These are phyloP conservation scores for Aegilops sharonensis DNA, from an alignment of 176 grass and related monocot genomes.

Conservation along the genomic window DNA sequence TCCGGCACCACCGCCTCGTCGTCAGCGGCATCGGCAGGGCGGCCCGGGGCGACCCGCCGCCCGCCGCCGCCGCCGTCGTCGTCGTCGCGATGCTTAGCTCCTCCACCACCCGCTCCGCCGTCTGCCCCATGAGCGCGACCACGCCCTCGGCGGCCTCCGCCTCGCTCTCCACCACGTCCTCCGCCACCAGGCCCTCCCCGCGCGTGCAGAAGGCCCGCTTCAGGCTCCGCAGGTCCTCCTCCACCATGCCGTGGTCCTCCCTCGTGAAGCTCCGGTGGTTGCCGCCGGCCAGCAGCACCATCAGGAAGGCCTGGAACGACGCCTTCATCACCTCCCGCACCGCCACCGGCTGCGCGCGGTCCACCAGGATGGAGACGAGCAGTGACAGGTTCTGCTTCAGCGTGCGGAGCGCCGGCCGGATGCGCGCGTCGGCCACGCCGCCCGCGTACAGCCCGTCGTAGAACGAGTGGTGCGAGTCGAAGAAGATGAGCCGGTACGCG, in stretches of 20 bases:
- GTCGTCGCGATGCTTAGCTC: constrained; percentile 38
- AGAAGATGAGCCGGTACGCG: constrained; percentile 72
- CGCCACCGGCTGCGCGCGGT: constrained; percentile 52
- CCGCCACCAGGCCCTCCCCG: constrained; percentile 54
- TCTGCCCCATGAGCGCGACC: constrained; percentile 50
- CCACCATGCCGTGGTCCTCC: constrained; percentile 46
- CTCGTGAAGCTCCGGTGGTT: constrained; percentile 39
- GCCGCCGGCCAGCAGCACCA: constrained; percentile 60
- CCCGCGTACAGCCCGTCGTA: constrained; percentile 53
- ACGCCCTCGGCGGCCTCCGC: constrained; percentile 42
- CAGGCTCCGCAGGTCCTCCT: constrained; percentile 58
- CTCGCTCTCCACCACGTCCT: constrained; percentile 59
- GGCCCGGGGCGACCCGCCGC: not conserved
- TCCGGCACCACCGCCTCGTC: constrained; percentile 50
- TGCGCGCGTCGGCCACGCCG: constrained; percentile 38
- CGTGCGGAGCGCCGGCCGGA: constrained; percentile 48
- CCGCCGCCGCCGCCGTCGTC: not conserved
- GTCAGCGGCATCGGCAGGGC: constrained; percentile 31
- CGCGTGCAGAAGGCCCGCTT: constrained; percentile 63
- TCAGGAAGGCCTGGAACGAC: constrained; percentile 55
- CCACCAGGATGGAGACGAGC: constrained; percentile 48
- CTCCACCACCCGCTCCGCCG: constrained; percentile 57
- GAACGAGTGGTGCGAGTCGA: constrained; percentile 61
- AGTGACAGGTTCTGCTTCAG: constrained; percentile 59
- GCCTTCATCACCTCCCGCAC: constrained; percentile 70